Conservation (phyloP, 345 rosid genomes). For the Boechera stricta region DNA sequence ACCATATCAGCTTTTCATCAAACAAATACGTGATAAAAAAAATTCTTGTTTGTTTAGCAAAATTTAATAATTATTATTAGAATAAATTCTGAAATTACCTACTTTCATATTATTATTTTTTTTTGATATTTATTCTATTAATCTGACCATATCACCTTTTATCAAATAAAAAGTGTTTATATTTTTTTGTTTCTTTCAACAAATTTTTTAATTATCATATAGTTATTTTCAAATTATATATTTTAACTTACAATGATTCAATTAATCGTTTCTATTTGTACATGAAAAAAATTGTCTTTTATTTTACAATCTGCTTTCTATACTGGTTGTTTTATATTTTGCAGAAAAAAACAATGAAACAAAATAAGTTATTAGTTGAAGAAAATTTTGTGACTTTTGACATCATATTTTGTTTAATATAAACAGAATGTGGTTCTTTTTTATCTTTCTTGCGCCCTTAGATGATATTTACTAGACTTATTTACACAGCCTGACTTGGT, state of each 20-base stretch:
- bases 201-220: background rate
- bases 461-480: background rate
- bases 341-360: background rate
- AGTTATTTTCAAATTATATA: background rate
- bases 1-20: background rate
- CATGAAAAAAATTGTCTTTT: too few relatives aligned
- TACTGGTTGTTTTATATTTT: background rate
- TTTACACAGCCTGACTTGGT: background rate
- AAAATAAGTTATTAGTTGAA: background rate
- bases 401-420: background rate
- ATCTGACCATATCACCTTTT: background rate
- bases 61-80: too few relatives aligned
- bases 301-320: background rate
- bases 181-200: background rate
- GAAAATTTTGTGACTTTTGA: background rate
- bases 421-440: background rate
- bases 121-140: too few relatives aligned
- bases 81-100: too few relatives aligned
- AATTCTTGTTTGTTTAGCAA: too few relatives aligned
- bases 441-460: background rate
- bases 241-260: background rate
- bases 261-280: background rate
- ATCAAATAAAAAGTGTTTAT: background rate
- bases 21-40: background rate
- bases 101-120: too few relatives aligned